phyloP scores from a whole-genome alignment of 441 rosid species.

The Cnidoscolus chayamansa region DNA sequence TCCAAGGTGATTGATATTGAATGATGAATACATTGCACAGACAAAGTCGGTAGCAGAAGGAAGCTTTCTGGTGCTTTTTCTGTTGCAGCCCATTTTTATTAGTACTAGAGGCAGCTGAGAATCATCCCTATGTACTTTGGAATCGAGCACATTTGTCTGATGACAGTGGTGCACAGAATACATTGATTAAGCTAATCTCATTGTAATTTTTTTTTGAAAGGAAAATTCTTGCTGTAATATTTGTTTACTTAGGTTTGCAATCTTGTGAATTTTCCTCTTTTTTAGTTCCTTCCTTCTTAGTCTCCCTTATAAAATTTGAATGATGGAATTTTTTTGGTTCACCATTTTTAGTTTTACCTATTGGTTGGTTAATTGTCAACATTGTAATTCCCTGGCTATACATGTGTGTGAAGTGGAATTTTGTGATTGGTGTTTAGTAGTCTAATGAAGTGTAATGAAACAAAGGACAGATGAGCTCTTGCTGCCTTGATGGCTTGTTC shows the following conservation, averaged over 20 bases:
- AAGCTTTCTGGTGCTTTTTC: conserved; percentile 27
- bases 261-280: conserved; percentile 26
- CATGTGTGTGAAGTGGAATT: not conserved
- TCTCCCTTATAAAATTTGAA: conserved; percentile 15
- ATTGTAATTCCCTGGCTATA: not conserved
- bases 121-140: conserved; percentile 26
- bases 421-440: not conserved
- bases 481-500: too few species aligned
- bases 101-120: conserved; percentile 33
- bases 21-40: not conserved
- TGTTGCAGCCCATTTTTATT: conserved; percentile 25
- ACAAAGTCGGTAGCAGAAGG: conserved; percentile 26
- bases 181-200: conserved; percentile 35
- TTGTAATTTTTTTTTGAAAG: conserved; percentile 40
- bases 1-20: conserved; percentile 64
- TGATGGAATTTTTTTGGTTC: conserved; percentile 4
- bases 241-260: conserved; percentile 30
- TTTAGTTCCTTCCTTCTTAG: not conserved
- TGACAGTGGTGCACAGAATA: conserved; percentile 37
- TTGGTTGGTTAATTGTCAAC: conserved; percentile 5
- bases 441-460: not conserved
- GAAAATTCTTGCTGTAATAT: conserved; percentile 29
- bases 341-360: conserved; percentile 1
- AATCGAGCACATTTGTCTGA: conserved; percentile 29
- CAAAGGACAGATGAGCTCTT: not conserved